Base-by-base conservation (phyloP, 1,284 basidiomycete genomes). In the Papiliotrema fonsecae region DNA sequence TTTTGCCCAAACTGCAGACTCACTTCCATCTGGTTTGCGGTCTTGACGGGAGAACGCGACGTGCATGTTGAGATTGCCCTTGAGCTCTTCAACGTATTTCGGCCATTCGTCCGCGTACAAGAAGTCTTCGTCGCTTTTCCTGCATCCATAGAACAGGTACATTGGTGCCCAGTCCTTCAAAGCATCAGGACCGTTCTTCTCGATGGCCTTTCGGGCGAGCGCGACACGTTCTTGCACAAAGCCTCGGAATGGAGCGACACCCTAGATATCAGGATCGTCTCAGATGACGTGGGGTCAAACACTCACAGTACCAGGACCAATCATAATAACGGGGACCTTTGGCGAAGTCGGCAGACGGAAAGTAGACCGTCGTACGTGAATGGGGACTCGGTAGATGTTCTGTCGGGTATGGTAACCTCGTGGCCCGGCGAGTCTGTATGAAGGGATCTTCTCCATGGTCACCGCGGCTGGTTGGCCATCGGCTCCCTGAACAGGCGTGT, bases 141-240 rank as follows among this genome's bases (percentile, higher is more conserved):
- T 84, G 77, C 92, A 97, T 28, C 94, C 94, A 70, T 97, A 97
- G 80, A 93, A 98, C 41, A 98, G 82, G 53, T 86, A 85, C 70
- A 98, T 90, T 50, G 81, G 82, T 42, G 91, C 94, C 94, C 94
- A 98, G 69, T 97, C 92, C 24, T 84, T 82, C 58, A 98, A 83
- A 3, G 88, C 92, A 56, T 93, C 88, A 0, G 62, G 58, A 4
- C 91, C 90, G 64, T 89, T 89, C 81, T 96, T 97, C 66, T 92
- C 92, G 51, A 88, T 79, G 1, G 92, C 88, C 62, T 90, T 89
- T 56, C 89, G 86, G 14, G 93, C 94, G 38, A 96, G 84, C 11
- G 91, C 91, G 30, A 98, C 86, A 60, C 94, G 88, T 72, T 98
- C 94, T 76, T 98, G 96, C 6, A 98, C 82, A 71, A 98, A 98